Evolutionary conservation across 2,329 filamentous ascomycete genomes (phyloP).

Genomic region (Paecilomyces formosus): DNA sequence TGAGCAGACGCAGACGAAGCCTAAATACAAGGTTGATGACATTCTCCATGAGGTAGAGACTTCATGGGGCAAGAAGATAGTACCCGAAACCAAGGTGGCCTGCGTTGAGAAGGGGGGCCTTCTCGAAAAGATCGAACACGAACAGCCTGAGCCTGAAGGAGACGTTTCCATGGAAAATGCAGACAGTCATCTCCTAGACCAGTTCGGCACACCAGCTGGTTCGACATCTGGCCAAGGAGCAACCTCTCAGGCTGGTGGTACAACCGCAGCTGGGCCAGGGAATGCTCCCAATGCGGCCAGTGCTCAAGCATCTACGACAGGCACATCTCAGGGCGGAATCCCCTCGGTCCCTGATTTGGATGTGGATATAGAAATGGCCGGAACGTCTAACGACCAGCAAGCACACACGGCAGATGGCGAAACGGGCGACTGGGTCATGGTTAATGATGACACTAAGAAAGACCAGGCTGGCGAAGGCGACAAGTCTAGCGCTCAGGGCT

Average conservation of each 20-base stretch:
- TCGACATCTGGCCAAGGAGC: slow-evolving; percentile 5
- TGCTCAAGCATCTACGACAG: slow-evolving; percentile 5
- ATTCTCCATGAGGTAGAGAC: slow-evolving; percentile 69
- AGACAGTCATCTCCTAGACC: slow-evolving; percentile 24
- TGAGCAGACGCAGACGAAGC: slow-evolving; percentile 34
- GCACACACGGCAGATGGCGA: slow-evolving; percentile 36
- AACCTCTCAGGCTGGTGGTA: slow-evolving; percentile 4
- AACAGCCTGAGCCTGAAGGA: slow-evolving; percentile 18
- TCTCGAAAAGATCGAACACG: slow-evolving; percentile 46
- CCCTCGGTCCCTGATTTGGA: slow-evolving; percentile 22
- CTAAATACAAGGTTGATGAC: slow-evolving; percentile 52
- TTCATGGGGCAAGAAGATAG: slow-evolving; percentile 59
- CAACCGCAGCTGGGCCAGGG: slow-evolving; percentile 57
- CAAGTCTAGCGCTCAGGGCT: slow-evolving; percentile 10
- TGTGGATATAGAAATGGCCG: slow-evolving; percentile 48
- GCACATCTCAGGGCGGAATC: neutral
- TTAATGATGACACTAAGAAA: slow-evolving; percentile 54
- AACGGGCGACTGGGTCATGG: slow-evolving; percentile 67
- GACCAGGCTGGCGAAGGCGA: slow-evolving; percentile 22
- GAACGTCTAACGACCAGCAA: slow-evolving; percentile 37
- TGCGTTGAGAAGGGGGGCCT: slow-evolving; percentile 73
- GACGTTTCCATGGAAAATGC: slow-evolving; percentile 28
- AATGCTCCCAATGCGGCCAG: slow-evolving; percentile 3
- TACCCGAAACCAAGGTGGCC: slow-evolving; percentile 56
- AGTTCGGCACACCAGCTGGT: slow-evolving; percentile 20